phyloP scores from a whole-genome alignment of 345 rosid species.

The Firmiana major region DNA sequence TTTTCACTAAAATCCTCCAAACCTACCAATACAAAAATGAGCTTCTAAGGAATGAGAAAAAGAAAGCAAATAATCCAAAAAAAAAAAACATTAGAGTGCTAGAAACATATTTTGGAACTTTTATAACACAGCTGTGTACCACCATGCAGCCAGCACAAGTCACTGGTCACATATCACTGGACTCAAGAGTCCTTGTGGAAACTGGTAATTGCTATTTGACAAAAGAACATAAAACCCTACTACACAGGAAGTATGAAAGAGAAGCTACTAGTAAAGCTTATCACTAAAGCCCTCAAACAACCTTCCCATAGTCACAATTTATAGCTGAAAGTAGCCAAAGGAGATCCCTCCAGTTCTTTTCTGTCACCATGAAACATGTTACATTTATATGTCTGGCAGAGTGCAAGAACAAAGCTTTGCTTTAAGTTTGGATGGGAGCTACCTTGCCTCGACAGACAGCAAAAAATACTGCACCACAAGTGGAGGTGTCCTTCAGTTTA shows the following conservation, averaged over 20 bases:
- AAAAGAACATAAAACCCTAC: background rate
- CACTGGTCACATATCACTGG: no score
- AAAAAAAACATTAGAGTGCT: background rate
- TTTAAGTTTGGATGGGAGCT: constrained; percentile 17
- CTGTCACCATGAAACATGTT: background rate
- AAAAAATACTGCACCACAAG: constrained; percentile 84
- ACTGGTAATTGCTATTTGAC: background rate
- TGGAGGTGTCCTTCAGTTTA: constrained; percentile 70
- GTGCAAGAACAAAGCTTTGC: constrained; percentile 12
- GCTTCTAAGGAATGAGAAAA: background rate
- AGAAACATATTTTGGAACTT: background rate
- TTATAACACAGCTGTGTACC: background rate
- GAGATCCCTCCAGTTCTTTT: background rate
- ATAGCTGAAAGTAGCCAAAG: background rate
- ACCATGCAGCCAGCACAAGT: no score
- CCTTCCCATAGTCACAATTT: background rate
- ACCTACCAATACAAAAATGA: background rate
- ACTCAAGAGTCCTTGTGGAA: background rate
- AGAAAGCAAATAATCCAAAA: background rate
- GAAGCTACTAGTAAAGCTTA: background rate
- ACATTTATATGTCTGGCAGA: constrained; percentile 6
- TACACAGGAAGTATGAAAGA: background rate
- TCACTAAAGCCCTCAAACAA: background rate
- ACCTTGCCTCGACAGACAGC: constrained; percentile 99
- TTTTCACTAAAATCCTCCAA: background rate